Conservation (phyloP, 1,284 basidiomycete genomes). For the Cutaneotrichosporon cutaneum region DNA sequence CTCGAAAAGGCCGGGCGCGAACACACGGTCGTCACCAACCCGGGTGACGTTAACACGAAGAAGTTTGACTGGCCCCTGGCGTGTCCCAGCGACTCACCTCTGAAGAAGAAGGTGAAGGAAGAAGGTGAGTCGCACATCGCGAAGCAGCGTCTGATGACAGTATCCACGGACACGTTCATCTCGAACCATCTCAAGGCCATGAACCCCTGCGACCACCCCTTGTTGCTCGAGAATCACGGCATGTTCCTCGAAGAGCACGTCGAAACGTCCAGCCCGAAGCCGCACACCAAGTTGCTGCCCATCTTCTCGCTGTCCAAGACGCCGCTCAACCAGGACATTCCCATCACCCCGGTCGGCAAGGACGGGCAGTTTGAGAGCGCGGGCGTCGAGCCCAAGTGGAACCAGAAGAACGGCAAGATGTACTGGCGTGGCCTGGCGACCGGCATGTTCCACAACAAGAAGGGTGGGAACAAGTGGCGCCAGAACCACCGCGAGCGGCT, state of each 20-base stretch:
- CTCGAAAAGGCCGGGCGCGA: slow-evolving; percentile 41
- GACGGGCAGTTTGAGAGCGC: slow-evolving; percentile 46
- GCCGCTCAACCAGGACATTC: slow-evolving; percentile 51
- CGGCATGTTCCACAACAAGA: slow-evolving; percentile 49
- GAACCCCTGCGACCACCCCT: slow-evolving; percentile 53
- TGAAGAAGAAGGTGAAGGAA: slow-evolving; percentile 43
- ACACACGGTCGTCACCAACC: slow-evolving; percentile 36
- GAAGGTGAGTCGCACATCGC: slow-evolving; percentile 31
- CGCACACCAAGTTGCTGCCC: slow-evolving; percentile 51
- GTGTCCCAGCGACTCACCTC: slow-evolving; percentile 45
- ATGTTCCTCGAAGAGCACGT: slow-evolving; percentile 51
- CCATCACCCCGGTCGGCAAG: slow-evolving; percentile 51
- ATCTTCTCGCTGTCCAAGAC: slow-evolving; percentile 52
- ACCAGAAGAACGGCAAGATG: slow-evolving; percentile 47
- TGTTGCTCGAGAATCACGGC: slow-evolving; percentile 50
- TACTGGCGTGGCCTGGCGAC: slow-evolving; percentile 54
- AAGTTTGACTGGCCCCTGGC: slow-evolving; percentile 46
- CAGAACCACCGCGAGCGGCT: slow-evolving; percentile 52
- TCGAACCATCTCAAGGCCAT: slow-evolving; percentile 45
- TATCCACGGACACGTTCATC: slow-evolving; percentile 46
- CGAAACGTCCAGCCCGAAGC: slow-evolving; percentile 43
- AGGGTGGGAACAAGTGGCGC: slow-evolving; percentile 44
- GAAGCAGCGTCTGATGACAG: slow-evolving; percentile 21
- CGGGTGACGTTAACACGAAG: slow-evolving; percentile 42
- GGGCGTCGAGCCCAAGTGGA: slow-evolving; percentile 50